phyloP scores from a whole-genome alignment of 495 filamentous ascomycete species.

The Podospora appendiculata region DNA sequence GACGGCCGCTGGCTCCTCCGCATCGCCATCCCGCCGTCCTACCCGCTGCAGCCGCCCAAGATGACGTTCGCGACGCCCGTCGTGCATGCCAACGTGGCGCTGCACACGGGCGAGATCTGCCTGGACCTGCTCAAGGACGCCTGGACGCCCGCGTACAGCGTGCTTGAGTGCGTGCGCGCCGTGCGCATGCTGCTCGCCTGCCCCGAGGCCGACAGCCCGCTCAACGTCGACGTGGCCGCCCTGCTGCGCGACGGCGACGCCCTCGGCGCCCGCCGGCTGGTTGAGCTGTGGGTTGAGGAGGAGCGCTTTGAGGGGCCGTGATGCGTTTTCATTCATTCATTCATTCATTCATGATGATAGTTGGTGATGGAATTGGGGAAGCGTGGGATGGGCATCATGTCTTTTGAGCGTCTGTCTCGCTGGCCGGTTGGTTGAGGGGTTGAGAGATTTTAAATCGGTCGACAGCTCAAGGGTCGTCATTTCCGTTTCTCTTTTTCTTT shows the following conservation, averaged over 20 bases:
- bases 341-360: conserved; percentile 2
- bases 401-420: too few species aligned
- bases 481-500: too few species aligned
- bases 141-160: conserved; percentile 81
- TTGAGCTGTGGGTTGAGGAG: conserved; percentile 66
- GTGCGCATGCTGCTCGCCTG: conserved; percentile 70
- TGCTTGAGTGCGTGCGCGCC: conserved; percentile 66
- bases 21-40: conserved; percentile 68
- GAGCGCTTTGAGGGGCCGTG: conserved; percentile 44
- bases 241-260: conserved; percentile 68
- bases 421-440: too few species aligned
- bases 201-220: conserved; percentile 72
- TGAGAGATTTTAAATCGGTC: too few species aligned
- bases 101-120: conserved; percentile 85
- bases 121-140: conserved; percentile 74
- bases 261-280: conserved; percentile 69
- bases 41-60: conserved; percentile 68
- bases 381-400: too few species aligned
- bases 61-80: conserved; percentile 74
- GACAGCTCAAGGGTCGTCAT: too few species aligned
- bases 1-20: conserved; percentile 78
- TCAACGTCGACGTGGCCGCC: conserved; percentile 83
- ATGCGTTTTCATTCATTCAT: too few species aligned
- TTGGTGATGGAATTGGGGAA: background rate
- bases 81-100: conserved; percentile 79